Percentiles rank a stretch among this genome's conserved stretches.
Conservation (phyloP, 192 early-diverging fungal genomes). For the Bifiguratus adelaidae region DNA sequence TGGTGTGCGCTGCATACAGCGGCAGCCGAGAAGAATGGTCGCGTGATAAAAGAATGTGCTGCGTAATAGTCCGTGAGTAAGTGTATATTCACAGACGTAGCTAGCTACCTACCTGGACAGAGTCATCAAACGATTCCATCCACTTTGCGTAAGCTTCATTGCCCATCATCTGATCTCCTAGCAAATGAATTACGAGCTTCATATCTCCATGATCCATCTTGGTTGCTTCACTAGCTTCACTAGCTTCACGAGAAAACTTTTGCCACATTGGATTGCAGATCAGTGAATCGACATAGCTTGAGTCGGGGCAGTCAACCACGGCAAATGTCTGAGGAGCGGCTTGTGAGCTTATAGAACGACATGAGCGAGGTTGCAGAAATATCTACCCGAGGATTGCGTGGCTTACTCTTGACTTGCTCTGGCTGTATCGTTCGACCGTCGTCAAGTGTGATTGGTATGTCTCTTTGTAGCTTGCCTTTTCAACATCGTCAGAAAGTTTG, state of each 20-base stretch:
- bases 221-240: too few species aligned
- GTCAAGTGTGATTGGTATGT: conserved; percentile 39
- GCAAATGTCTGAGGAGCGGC: conserved; percentile 40
- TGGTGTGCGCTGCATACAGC: conserved; percentile 53
- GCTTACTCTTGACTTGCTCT: conserved; percentile 51
- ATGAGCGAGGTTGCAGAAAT: not conserved
- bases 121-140: conserved; percentile 58
- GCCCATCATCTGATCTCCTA: conserved; percentile 49
- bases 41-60: conserved; percentile 67
- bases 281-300: conserved; percentile 38
- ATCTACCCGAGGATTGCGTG: conserved; percentile 12
- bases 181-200: conserved; percentile 57
- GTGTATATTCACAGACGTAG: not conserved
- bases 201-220: too few species aligned
- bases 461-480: conserved; percentile 38
- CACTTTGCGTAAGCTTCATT: conserved; percentile 56
- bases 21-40: conserved; percentile 52
- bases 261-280: conserved; percentile 16
- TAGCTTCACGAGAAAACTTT: too few species aligned
- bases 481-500: not conserved
- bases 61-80: not conserved
- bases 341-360: too few species aligned
- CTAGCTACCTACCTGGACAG: conserved; percentile 36
- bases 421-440: conserved; percentile 63
- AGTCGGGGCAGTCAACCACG: conserved; percentile 55